A percentile compares a stretch with the other conserved stretches of the same genome.
Conservation (phyloP, 495 filamentous ascomycete species). For the Podospora australis region DNA sequence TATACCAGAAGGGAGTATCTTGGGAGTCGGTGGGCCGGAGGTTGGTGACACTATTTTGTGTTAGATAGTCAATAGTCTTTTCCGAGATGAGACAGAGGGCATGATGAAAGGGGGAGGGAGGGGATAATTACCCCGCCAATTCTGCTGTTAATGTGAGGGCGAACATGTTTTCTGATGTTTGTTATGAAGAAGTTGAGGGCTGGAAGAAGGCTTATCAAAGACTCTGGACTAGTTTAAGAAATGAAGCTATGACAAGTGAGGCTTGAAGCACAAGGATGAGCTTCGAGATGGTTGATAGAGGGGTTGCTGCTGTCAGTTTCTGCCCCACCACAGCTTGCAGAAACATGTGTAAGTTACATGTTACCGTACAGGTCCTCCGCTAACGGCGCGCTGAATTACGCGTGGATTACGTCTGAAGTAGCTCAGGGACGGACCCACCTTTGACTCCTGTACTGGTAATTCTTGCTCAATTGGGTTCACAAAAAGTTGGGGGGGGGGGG, state of each 20-base stretch:
- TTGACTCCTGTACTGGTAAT: not conserved
- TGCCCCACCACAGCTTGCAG: not conserved
- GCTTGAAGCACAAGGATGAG: not conserved
- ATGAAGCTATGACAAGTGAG: not conserved
- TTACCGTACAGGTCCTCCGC: too few relatives aligned
- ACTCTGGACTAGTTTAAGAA: not conserved
- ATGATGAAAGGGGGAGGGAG: not conserved
- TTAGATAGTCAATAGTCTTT: not conserved
- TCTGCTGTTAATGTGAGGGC: slow-evolving; percentile 75
- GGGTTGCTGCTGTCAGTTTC: not conserved
- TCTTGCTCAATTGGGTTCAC: not conserved
- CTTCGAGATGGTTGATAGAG: not conserved
- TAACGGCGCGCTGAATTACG: too few relatives aligned
- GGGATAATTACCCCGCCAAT: slow-evolving; percentile 51
- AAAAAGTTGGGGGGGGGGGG: not conserved
- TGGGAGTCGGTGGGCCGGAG: slow-evolving; percentile 76
- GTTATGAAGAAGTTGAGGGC: not conserved
- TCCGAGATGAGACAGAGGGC: not conserved
- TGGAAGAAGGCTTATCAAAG: not conserved
- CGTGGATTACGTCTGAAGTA: too few relatives aligned
- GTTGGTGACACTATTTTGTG: slow-evolving; percentile 67
- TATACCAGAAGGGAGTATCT: slow-evolving; percentile 84
- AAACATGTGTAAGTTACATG: too few relatives aligned
- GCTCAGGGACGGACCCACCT: too few relatives aligned
- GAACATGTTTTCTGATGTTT: slow-evolving; percentile 49